Base-by-base conservation (phyloP, 2,329 filamentous ascomycete species). In the Albophoma yamanashiensis region DNA sequence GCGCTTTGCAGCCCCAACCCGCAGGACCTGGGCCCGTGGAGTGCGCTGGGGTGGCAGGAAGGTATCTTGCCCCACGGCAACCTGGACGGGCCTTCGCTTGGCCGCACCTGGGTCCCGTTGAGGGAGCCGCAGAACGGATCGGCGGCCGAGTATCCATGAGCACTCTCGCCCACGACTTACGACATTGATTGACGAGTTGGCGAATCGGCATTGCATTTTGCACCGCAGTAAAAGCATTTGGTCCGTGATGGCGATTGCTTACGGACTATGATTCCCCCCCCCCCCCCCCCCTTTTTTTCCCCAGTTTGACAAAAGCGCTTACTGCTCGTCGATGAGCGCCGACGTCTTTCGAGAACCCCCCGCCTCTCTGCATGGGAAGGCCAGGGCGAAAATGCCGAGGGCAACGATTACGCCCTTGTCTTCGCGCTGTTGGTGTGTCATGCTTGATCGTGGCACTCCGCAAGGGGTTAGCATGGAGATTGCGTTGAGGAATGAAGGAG, bases 21-120 rank as follows among this genome's bases (percentile, higher is more conserved):
- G 45, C 74, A 69, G 20, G 70, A 73, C 55, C 68, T 74, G 36
- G 75, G 77, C 27, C 67, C 66, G 17, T 82, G 79, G 79, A 76
- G 76, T 58, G 72, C 74, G 1, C 67, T 82, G 43, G 79, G 79
- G 59, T 82, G 80, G 80, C 73, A 76, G 55, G 80, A 82, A 66
- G 74, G 77, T 62, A 65, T 75, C 39, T 55, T 72, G 17, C 64
- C 69, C 1, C 72, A 73, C 39, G 72, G 71, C 42, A 73, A 73
- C 31, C 70, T 71, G 25, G 77, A 79, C 57, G 71, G 73, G n/a
- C 75, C 76, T 31, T 67, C 70, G 55, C 71, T 81, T 36, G 69
- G 73, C 39, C 78, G 79, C 53, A 75, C 70, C 59, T 81, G 79
- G 79, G 66, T 74, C 52, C 78, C 78, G 3, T 67, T 76, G 39